Conservation (phyloP, 1,139 yeast species). For the Blastobotrys niveus region DNA sequence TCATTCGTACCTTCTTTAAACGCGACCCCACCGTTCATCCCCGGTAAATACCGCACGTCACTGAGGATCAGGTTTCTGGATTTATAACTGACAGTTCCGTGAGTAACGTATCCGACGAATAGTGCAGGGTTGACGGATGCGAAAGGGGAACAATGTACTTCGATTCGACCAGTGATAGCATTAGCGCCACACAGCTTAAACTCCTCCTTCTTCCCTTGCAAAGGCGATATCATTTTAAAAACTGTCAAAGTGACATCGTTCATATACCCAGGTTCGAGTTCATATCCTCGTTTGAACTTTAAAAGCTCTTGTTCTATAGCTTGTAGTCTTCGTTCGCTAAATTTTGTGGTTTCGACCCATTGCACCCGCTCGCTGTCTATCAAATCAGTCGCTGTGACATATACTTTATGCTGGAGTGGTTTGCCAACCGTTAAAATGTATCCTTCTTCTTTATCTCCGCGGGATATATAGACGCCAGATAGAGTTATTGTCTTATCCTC, state of each 20-base stretch:
- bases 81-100: conserved; percentile 43
- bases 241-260: neutral
- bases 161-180: neutral
- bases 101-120: conserved; percentile 45
- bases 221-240: neutral
- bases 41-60: conserved; percentile 56
- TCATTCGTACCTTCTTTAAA: conserved; percentile 15
- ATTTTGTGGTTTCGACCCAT: conserved; percentile 1
- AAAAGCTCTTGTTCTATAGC: neutral
- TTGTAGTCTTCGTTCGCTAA: neutral
- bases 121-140: conserved; percentile 53
- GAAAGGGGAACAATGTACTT: conserved; percentile 43
- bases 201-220: neutral
- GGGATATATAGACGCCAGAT: conserved; percentile 3
- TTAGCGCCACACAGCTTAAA: neutral
- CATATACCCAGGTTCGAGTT: neutral
- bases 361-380: conserved; percentile 1
- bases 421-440: conserved; percentile 4
- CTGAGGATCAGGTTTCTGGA: conserved; percentile 37
- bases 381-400: neutral
- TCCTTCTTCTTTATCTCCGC: neutral
- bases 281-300: neutral
- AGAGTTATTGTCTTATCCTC: neutral
- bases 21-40: conserved; percentile 59
- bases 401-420: neutral